Evolutionary conservation across 2,329 filamentous ascomycete genomes (phyloP).

Genomic region (Phaeoacremonium minimum): DNA sequence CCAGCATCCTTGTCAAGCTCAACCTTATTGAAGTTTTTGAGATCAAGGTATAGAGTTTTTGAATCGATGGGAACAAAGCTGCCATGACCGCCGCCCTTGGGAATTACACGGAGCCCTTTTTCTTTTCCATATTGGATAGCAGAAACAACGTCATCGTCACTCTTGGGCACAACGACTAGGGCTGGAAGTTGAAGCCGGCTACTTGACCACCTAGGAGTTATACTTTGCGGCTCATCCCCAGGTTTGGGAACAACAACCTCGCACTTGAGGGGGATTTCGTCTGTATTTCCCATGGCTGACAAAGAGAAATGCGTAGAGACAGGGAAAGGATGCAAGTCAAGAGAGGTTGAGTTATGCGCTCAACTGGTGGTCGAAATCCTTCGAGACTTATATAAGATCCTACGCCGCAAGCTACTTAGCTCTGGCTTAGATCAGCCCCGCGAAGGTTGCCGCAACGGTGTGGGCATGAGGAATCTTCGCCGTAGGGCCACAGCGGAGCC

Average conservation of each 20-base stretch:
- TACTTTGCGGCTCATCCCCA: neutral
- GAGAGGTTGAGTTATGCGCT: too few relatives aligned
- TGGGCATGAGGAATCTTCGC: too few relatives aligned
- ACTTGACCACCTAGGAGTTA: conserved; percentile 25
- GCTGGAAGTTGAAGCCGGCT: conserved; percentile 16
- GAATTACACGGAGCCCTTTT: conserved; percentile 21
- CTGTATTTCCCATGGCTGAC: neutral
- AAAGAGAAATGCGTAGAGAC: too few relatives aligned
- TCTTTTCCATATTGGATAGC: conserved; percentile 18
- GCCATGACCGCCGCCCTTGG: conserved; percentile 22
- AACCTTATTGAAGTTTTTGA: conserved; percentile 23
- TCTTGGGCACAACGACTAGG: conserved; percentile 19
- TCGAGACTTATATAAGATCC: too few relatives aligned
- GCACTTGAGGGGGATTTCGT: neutral
- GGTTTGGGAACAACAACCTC: neutral
- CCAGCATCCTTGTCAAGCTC: conserved; percentile 16
- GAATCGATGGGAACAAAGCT: conserved; percentile 22
- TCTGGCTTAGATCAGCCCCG: too few relatives aligned
- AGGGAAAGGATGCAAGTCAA: too few relatives aligned
- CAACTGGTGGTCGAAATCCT: too few relatives aligned
- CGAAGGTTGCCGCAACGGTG: too few relatives aligned
- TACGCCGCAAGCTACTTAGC: too few relatives aligned
- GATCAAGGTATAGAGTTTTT: conserved; percentile 25
- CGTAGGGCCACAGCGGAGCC: too few relatives aligned
- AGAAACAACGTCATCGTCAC: conserved; percentile 19